A percentile compares a stretch with the other conserved stretches of the same genome.
Evolutionary conservation across 108 stramenopile species (phyloP).

Genomic region (Pseudonitzschia delicatissima): DNA sequence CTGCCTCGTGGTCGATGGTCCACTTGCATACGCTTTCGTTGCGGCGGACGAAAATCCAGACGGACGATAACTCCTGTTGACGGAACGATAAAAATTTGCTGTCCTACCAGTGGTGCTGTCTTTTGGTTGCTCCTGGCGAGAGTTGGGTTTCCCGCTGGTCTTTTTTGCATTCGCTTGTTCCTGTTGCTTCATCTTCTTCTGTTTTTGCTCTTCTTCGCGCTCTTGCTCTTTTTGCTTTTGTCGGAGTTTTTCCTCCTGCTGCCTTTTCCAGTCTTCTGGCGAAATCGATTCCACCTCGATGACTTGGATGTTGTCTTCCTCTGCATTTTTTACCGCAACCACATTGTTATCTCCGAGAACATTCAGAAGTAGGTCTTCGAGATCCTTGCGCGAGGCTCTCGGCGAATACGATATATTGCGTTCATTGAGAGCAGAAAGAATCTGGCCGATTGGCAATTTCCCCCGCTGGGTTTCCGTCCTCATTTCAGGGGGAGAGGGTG

Average conservation of each 20-base stretch:
- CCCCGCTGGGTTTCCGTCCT: too few species aligned
- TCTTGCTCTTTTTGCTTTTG: background rate
- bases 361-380: background rate
- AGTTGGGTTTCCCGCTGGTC: too few species aligned
- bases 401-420: slow-evolving; percentile 1
- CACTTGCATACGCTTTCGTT: too few species aligned
- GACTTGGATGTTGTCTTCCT: background rate
- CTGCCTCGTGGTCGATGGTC: too few species aligned
- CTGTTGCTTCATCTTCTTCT: background rate
- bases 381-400: slow-evolving; percentile 1
- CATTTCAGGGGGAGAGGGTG: too few species aligned
- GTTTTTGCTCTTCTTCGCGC: background rate
- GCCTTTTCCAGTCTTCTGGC: slow-evolving; percentile 8
- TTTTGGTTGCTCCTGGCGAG: too few species aligned
- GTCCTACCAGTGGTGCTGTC: background rate
- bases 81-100: background rate
- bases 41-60: background rate
- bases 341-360: background rate
- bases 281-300: slow-evolving; percentile 8
- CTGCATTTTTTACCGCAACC: background rate
- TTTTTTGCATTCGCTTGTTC: too few species aligned
- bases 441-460: background rate
- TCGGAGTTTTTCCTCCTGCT: background rate
- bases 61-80: background rate
- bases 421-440: background rate